A percentile compares a stretch with the other conserved stretches of the same genome.
These are phyloP conservation scores for Trichodelitschia bisporula DNA, from an alignment of 495 filamentous ascomycete genomes.

Conservation along the genomic window DNA sequence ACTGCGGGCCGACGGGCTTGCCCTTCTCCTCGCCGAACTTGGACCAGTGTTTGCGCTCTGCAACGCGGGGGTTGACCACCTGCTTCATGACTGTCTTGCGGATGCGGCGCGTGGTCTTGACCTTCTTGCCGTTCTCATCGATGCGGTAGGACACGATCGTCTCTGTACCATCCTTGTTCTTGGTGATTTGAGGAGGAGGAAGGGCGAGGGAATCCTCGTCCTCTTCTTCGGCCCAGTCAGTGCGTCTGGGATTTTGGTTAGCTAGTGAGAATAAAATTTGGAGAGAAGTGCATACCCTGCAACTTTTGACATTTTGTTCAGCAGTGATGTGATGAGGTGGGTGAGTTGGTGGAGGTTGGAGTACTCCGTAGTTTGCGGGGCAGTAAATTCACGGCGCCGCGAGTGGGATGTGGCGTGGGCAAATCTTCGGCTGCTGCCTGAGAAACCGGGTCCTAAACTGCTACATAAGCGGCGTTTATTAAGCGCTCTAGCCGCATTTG, in stretches of 20 bases:
- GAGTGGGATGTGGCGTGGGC: too few relatives aligned
- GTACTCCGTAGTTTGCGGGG: too few relatives aligned
- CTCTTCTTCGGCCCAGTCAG: slow-evolving; percentile 95
- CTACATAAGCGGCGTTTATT: too few relatives aligned
- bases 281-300: slow-evolving; percentile 1
- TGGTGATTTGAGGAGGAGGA: slow-evolving; percentile 61
- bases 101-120: slow-evolving; percentile 87
- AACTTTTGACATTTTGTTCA: background rate
- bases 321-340: background rate
- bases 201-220: slow-evolving; percentile 65
- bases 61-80: slow-evolving; percentile 87
- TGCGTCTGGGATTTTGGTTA: slow-evolving; percentile 26
- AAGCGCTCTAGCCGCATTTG: too few relatives aligned
- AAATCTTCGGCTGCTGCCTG: too few relatives aligned
- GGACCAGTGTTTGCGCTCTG: slow-evolving; percentile 69
- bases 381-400: too few relatives aligned
- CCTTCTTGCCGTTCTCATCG: slow-evolving; percentile 83
- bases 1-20: slow-evolving; percentile 37
- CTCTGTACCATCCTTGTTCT: slow-evolving; percentile 94
- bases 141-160: slow-evolving; percentile 75
- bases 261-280: background rate
- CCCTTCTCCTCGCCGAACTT: slow-evolving; percentile 81
- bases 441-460: too few relatives aligned
- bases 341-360: background rate
- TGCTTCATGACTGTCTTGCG: slow-evolving; percentile 70